These are phyloP conservation scores for Lenwebbia sp. DNA, from an alignment of 345 rosid genomes.

Conservation along the genomic window DNA sequence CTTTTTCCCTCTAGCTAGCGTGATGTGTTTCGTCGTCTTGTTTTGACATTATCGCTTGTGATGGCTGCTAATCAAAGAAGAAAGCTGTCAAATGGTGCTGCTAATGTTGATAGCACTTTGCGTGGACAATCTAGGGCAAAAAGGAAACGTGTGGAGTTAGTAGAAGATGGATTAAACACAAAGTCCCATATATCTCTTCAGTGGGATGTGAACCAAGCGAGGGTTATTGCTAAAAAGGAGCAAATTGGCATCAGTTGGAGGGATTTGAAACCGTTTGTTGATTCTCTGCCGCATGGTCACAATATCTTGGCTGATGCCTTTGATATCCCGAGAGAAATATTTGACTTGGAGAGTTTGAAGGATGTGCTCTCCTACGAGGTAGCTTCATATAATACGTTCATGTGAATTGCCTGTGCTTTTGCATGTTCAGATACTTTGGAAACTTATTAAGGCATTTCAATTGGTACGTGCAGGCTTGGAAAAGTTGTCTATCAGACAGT, in stretches of 20 bases:
- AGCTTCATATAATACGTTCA: neutral
- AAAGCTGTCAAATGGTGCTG: constrained; percentile 58
- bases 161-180: constrained; percentile 28
- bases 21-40: neutral
- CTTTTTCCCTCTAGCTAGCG: neutral
- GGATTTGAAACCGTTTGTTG: constrained; percentile 49
- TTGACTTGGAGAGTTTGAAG: constrained; percentile 55
- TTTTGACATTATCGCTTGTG: constrained; percentile 10
- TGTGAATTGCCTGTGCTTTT: neutral
- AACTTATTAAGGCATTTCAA: constrained; percentile 1
- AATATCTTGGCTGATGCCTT: constrained; percentile 52
- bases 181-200: constrained; percentile 71
- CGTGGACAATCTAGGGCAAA: constrained; percentile 50
- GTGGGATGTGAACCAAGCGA: constrained; percentile 59
- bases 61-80: constrained; percentile 92
- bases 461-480: constrained; percentile 53
- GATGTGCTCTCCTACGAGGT: constrained; percentile 81
- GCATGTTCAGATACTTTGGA: neutral
- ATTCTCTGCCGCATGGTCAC: constrained; percentile 22
- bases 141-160: constrained; percentile 43
- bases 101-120: constrained; percentile 38
- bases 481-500: constrained; percentile 45
- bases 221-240: constrained; percentile 74
- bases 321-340: constrained; percentile 53
- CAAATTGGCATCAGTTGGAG: constrained; percentile 70